These are phyloP conservation scores for Erodium maritimum DNA, from an alignment of 345 rosid species.

Conservation along the genomic window DNA sequence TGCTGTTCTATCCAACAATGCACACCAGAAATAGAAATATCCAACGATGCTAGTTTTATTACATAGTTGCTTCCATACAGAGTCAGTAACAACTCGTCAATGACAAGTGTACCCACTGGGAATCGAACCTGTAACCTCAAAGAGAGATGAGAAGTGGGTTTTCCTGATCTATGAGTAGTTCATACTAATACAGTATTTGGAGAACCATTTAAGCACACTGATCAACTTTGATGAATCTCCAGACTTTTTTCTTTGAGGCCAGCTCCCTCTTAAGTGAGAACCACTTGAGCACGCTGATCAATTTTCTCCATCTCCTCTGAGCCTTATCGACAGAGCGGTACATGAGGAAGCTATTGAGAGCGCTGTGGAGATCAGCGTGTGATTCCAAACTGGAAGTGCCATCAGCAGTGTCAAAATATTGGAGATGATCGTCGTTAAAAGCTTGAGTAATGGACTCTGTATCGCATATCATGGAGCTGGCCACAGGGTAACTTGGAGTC, in stretches of 20 bases:
- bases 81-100: background rate
- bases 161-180: too few relatives aligned
- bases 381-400: slow-evolving; percentile 31
- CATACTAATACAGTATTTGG: background rate
- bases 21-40: too few relatives aligned
- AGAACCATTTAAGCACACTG: too few relatives aligned
- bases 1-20: too few relatives aligned
- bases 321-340: slow-evolving; percentile 36
- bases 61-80: background rate
- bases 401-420: slow-evolving; percentile 38
- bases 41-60: background rate
- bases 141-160: too few relatives aligned
- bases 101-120: too few relatives aligned
- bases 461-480: slow-evolving; percentile 39
- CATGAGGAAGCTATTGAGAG: slow-evolving; percentile 43
- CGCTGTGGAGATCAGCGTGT: slow-evolving; percentile 50
- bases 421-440: slow-evolving; percentile 64
- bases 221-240: background rate
- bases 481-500: slow-evolving; percentile 26
- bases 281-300: slow-evolving; percentile 75
- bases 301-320: slow-evolving; percentile 78
- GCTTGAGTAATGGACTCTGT: slow-evolving; percentile 34
- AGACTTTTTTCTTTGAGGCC: background rate
- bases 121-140: too few relatives aligned
- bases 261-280: slow-evolving; percentile 37